A percentile compares a stretch with the other conserved stretches of the same genome.
Conservation (phyloP, 1,139 yeast species). For the Debaryomycetaceae sp. region DNA sequence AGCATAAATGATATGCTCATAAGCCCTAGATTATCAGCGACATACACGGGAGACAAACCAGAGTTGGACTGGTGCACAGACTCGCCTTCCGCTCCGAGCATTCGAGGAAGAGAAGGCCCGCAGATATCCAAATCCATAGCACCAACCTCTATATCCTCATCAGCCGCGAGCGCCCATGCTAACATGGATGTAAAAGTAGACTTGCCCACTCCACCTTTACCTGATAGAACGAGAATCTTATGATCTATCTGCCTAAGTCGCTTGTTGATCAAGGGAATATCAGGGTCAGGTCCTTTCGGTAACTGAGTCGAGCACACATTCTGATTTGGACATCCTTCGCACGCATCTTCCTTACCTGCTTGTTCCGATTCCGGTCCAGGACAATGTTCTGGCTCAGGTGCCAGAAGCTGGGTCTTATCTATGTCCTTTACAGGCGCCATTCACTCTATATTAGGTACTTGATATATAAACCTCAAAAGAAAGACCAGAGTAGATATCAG, state of each 20-base stretch:
- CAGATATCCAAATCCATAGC: constrained; percentile 97
- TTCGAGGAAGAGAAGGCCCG: constrained; percentile 94
- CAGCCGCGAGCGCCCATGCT: constrained; percentile 93
- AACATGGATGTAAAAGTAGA: constrained; percentile 94
- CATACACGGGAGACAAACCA: constrained; percentile 97
- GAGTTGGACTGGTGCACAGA: constrained; percentile 82
- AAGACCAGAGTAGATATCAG: not conserved
- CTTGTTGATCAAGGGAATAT: constrained; percentile 71
- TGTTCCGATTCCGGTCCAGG: constrained; percentile 95
- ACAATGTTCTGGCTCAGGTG: constrained; percentile 91
- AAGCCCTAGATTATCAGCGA: constrained; percentile 89
- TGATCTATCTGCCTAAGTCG: constrained; percentile 70
- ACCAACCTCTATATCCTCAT: constrained; percentile 83
- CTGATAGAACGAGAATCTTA: constrained; percentile 81
- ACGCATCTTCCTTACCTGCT: constrained; percentile 94
- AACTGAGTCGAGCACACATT: constrained; percentile 75
- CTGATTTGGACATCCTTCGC: constrained; percentile 93
- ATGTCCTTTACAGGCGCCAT: constrained; percentile 23
- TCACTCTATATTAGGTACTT: not conserved
- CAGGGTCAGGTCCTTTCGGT: constrained; percentile 97
- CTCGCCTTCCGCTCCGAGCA: constrained; percentile 91
- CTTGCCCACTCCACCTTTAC: constrained; percentile 98
- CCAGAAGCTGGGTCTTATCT: constrained; percentile 26
- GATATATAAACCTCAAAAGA: not conserved
- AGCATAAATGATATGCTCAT: constrained; percentile 96